phyloP scores from a whole-genome alignment of 495 filamentous ascomycete genomes.

The Aspergillus ostianus region DNA sequence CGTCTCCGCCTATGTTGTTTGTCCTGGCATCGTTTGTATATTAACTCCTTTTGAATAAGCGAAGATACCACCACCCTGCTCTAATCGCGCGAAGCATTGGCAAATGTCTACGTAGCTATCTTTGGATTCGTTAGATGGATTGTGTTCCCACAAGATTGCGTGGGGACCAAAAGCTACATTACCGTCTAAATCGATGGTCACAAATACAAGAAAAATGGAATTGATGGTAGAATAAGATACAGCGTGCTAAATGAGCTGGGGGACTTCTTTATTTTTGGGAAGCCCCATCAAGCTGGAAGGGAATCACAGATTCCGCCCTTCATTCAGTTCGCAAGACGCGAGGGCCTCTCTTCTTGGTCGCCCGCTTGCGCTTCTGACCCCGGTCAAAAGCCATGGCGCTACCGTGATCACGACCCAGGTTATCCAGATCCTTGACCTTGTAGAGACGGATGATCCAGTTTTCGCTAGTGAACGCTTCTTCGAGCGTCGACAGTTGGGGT shows the following conservation, averaged over 20 bases:
- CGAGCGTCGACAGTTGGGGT: constrained; percentile 81
- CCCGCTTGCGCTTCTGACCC: constrained; percentile 92
- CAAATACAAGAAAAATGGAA: constrained; percentile 19
- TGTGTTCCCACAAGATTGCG: neutral
- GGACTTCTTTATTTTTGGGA: neutral
- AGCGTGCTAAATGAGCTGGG: neutral
- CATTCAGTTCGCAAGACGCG: constrained; percentile 83
- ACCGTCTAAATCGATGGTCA: neutral
- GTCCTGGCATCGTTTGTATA: constrained; percentile 4
- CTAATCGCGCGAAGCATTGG: neutral
- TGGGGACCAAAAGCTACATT: constrained; percentile 14
- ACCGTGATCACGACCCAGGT: constrained; percentile 85
- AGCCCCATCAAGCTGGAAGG: neutral
- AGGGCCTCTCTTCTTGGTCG: constrained; percentile 73
- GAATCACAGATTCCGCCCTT: constrained; percentile 12
- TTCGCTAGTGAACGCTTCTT: constrained; percentile 98
- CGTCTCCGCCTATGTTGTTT: constrained; percentile 1
- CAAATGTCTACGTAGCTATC: neutral
- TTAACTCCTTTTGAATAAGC: constrained; percentile 6
- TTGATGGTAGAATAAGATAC: constrained; percentile 2
- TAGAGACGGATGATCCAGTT: constrained; percentile 99
- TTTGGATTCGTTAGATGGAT: neutral
- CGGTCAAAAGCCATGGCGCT: constrained; percentile 84
- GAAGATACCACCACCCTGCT: constrained; percentile 6
- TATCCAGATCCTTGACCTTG: constrained; percentile 99